Evolutionary conservation across 208 protist species (phyloP).

Genomic region (Leishmania guyanensis): DNA sequence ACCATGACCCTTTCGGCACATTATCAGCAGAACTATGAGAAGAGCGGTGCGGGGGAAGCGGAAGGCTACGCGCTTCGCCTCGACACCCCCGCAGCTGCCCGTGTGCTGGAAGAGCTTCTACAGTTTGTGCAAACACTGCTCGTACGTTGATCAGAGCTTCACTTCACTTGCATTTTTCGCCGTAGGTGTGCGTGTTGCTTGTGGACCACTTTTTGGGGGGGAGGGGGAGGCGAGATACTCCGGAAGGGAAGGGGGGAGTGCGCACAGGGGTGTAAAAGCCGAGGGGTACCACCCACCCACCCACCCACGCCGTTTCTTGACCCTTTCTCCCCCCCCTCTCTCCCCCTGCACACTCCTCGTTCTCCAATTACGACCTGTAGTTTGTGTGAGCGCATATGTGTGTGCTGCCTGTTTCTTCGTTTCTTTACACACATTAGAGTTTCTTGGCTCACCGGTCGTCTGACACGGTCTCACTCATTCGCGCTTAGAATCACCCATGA

Average conservation of each 20-base stretch:
- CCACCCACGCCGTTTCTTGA: not conserved
- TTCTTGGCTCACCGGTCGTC: not conserved
- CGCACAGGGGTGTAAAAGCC: not conserved
- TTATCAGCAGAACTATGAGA: conserved; percentile 31
- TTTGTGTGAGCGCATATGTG: not conserved
- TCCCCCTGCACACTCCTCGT: not conserved
- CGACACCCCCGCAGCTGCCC: conserved; percentile 4
- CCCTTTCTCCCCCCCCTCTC: not conserved
- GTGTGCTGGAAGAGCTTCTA: conserved; percentile 7
- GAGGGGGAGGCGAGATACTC: no score
- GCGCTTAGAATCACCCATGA: not conserved
- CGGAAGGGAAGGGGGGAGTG: not conserved
- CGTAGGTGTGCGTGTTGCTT: no score
- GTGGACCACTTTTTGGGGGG: not conserved
- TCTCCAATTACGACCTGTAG: not conserved
- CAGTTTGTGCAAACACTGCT: conserved; percentile 14
- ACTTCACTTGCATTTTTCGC: not conserved
- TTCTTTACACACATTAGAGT: not conserved
- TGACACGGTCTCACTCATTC: not conserved
- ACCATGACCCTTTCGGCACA: conserved; percentile 34
- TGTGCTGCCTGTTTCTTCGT: not conserved
- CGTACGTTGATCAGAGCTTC: not conserved
- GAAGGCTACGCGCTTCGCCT: conserved; percentile 7
- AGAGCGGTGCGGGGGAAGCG: not conserved
- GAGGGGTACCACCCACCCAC: not conserved